Evolutionary conservation across 305 asterid genomes (phyloP).

Genomic region (Caryopteris hybrid): DNA sequence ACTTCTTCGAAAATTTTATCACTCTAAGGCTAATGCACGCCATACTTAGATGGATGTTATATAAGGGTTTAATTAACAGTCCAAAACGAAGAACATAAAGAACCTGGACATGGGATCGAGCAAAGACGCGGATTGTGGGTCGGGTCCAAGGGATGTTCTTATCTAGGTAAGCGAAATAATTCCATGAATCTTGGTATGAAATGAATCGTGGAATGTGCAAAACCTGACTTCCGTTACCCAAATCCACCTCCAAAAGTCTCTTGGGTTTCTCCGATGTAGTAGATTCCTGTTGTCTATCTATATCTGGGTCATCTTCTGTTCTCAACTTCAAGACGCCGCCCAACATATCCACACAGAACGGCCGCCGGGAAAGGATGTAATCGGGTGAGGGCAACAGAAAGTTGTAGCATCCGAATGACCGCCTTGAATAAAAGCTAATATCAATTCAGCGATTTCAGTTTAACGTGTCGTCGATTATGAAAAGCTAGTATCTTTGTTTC

Average conservation of each 20-base stretch:
- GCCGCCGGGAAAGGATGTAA: background rate
- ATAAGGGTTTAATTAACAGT: background rate
- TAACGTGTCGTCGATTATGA: no score
- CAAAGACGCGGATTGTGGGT: conserved; percentile 86
- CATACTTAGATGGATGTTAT: background rate
- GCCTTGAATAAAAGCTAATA: background rate
- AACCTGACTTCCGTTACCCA: conserved; percentile 69
- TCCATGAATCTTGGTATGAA: conserved; percentile 61
- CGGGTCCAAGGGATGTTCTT: conserved; percentile 90
- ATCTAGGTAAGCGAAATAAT: conserved; percentile 62
- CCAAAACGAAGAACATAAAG: background rate
- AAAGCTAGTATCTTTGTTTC: no score
- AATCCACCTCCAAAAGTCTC: conserved; percentile 35
- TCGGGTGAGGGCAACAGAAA: background rate
- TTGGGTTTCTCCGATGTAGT: conserved; percentile 20
- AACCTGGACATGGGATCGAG: conserved; percentile 73
- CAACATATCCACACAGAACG: conserved; percentile 20
- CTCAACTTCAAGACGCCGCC: conserved; percentile 22
- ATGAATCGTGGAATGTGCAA: conserved; percentile 56
- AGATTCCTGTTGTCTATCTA: no score
- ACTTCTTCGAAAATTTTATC: background rate
- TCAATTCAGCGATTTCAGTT: background rate
- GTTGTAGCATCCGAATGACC: background rate
- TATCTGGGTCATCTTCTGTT: background rate
- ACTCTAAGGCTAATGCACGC: background rate